Evolutionary conservation across 192 early-diverging fungal genomes (phyloP).

Genomic region (Coemansia sp.): DNA sequence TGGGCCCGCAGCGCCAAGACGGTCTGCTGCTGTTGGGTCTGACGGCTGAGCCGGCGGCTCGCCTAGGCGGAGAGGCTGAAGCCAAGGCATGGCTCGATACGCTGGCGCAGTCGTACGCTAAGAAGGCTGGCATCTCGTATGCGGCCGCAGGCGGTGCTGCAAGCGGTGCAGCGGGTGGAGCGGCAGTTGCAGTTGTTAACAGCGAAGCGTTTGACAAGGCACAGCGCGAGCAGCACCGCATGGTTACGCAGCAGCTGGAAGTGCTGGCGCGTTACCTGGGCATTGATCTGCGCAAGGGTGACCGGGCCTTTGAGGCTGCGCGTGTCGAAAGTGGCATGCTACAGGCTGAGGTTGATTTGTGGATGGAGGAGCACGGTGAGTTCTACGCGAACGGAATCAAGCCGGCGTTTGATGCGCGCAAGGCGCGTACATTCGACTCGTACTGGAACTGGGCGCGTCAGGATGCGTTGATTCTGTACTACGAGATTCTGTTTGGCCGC

Average conservation of each 20-base stretch:
- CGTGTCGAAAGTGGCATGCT: conserved; percentile 62
- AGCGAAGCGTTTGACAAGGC: conserved; percentile 87
- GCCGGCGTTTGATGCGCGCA: conserved; percentile 77
- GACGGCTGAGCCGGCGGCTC: conserved; percentile 13
- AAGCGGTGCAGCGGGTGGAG: conserved; percentile 17
- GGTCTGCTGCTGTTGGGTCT: conserved; percentile 77
- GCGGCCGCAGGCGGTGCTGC: conserved; percentile 51
- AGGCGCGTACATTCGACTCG: conserved; percentile 89
- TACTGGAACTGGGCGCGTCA: conserved; percentile 97
- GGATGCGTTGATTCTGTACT: conserved; percentile 81
- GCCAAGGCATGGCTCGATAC: conserved; percentile 88
- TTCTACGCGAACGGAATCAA: conserved; percentile 86
- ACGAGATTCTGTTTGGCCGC: conserved; percentile 89
- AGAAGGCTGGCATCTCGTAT: conserved; percentile 72
- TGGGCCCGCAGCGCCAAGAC: conserved; percentile 74
- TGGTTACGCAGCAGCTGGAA: conserved; percentile 84
- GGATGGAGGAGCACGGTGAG: conserved; percentile 90
- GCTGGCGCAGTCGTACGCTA: conserved; percentile 72
- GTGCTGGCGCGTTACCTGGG: conserved; percentile 83
- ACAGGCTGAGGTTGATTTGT: conserved; percentile 83
- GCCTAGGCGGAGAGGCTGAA: conserved; percentile 64
- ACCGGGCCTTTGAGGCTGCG: conserved; percentile 71
- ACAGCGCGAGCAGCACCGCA: conserved; percentile 71
- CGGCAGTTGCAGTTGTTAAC: conserved; percentile 69
- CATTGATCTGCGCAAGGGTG: conserved; percentile 77